Base-by-base conservation (phyloP, 208 protist genomes). In the Wallacemonas sp. region DNA sequence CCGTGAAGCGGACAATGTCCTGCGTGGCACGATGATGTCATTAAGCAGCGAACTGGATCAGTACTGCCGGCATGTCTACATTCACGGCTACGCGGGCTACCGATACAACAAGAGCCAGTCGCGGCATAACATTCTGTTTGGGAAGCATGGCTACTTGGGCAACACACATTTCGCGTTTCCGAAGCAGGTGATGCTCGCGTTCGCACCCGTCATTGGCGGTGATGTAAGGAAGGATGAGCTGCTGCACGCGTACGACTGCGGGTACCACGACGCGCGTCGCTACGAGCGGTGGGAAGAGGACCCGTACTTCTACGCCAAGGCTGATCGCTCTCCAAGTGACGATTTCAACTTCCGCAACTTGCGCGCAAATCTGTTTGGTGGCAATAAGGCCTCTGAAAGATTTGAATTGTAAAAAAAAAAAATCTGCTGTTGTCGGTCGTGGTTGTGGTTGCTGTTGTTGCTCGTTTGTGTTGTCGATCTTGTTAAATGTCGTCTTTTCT, bases 281-380 rank as follows among this genome's bases (percentile, higher is more conserved):
- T 96, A 94, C 64, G 86, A 93, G 64, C 87, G 91, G 11, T 96
- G 91, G 88, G 91, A 96, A 61, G 91, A 96, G 62, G 91, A 96
- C 54, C 82, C 91, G 27, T 96, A 96, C 71, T 85, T 86, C 66
- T 96, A 81, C 64, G 80, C 87, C 15, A 96, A 93, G 76, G 77
- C 86, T 0, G 90, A 95, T 58, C 86, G 90, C 42, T 85, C 80
- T 6, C 84, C 86, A 26, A 82, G 72, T 53, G 86, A 92, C 62
- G 84, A 95, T 70, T 90, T 90, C 68, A 91, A 87, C 73, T 90
- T 90, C 58, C 62, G 77, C 0, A 89, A 89, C 55, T 41, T 95
- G n/a, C 81, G 87, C 27, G 86, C 90, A 1, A 83, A 79, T 61
- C 70, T 95, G 1, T 95, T 93, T 73, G 84, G 86, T 41, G 77